Conservation (phyloP, 441 rosid species). For the Euphorbia celastroides region DNA sequence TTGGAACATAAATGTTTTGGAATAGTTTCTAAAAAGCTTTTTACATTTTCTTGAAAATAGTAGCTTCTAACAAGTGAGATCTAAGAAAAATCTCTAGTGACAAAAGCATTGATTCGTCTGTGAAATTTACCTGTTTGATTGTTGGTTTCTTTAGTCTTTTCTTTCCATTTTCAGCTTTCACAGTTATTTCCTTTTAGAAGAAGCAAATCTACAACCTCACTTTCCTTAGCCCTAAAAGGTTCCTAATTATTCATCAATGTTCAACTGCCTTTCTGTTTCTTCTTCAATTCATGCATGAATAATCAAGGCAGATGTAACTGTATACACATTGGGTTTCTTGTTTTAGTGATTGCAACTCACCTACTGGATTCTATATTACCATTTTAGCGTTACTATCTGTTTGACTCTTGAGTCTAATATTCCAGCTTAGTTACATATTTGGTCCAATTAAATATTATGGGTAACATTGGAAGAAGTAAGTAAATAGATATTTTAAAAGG, state of each 20-base stretch:
- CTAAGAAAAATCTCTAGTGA: not conserved
- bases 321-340: too few relatives aligned
- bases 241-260: not conserved
- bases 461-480: too few relatives aligned
- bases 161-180: slow-evolving; percentile 28
- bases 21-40: not conserved
- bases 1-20: too few relatives aligned
- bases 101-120: not conserved
- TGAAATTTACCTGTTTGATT: slow-evolving; percentile 12
- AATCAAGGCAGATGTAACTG: too few relatives aligned
- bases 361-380: too few relatives aligned
- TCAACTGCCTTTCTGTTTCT: not conserved
- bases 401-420: too few relatives aligned
- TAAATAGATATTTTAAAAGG: too few relatives aligned
- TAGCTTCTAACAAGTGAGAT: not conserved
- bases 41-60: too few relatives aligned
- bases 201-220: slow-evolving; percentile 21
- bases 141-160: slow-evolving; percentile 20
- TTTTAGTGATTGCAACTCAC: too few relatives aligned
- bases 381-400: too few relatives aligned
- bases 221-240: slow-evolving; percentile 20
- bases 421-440: too few relatives aligned
- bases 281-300: not conserved
- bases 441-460: too few relatives aligned
- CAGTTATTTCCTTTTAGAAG: slow-evolving; percentile 6